Conservation (phyloP, 345 rosid genomes). For the Aquilaria yunnanensis region DNA sequence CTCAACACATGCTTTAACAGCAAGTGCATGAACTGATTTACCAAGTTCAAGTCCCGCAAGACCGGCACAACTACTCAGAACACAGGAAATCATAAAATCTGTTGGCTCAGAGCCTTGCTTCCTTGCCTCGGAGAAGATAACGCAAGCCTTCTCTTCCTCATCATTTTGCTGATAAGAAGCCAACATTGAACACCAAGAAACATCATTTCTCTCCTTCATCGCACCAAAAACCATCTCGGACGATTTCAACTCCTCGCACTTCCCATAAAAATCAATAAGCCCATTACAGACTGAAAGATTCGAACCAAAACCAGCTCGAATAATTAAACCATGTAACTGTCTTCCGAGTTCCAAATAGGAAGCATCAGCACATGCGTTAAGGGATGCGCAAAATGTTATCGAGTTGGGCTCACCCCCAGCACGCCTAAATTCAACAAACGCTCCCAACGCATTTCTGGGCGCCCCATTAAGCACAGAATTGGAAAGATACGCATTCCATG, state of each 20-base stretch:
- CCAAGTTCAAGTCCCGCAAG: conserved; percentile 63
- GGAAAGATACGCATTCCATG: conserved; percentile 77
- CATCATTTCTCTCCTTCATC: conserved; percentile 55
- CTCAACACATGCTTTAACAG: conserved; percentile 63
- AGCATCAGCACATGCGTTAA: conserved; percentile 68
- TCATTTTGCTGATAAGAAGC: conserved; percentile 63
- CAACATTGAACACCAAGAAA: conserved; percentile 80
- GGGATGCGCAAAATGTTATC: conserved; percentile 57
- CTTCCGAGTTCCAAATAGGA: conserved; percentile 42
- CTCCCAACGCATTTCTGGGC: conserved; percentile 38
- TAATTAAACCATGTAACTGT: conserved; percentile 56
- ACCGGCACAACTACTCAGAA: conserved; percentile 67
- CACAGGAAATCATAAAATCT: conserved; percentile 67
- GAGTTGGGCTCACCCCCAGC: conserved; percentile 56
- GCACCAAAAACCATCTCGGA: conserved; percentile 47
- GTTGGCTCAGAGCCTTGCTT: conserved; percentile 45
- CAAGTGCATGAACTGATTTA: conserved; percentile 60
- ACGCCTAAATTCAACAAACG: conserved; percentile 47
- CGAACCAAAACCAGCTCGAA: conserved; percentile 46
- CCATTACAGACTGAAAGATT: conserved; percentile 64
- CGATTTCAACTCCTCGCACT: conserved; percentile 46
- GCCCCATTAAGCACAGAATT: conserved; percentile 58
- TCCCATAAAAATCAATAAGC: conserved; percentile 75
- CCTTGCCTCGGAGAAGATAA: conserved; percentile 37
- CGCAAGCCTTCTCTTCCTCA: conserved; percentile 68